phyloP scores from a whole-genome alignment of 1,284 basidiomycete species.

The Cryptococcus maquisensis region DNA sequence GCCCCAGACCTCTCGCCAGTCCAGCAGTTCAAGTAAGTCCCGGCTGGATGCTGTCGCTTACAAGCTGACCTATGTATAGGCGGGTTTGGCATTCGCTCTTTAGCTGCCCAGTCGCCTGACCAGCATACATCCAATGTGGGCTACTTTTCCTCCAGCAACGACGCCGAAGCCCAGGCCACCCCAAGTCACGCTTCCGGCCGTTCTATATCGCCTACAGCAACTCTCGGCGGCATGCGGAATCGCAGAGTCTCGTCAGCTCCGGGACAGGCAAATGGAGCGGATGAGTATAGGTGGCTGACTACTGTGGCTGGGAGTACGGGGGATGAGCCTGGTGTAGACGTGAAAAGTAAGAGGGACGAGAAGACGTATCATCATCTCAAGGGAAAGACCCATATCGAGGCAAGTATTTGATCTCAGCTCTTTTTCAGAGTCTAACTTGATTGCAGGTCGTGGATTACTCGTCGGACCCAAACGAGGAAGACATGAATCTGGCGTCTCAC shows the following conservation, averaged over 20 bases:
- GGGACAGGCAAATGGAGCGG: background rate
- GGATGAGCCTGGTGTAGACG: constrained; percentile 49
- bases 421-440: background rate
- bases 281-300: constrained; percentile 33
- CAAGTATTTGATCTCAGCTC: constrained; percentile 10
- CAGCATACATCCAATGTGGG: too few species aligned
- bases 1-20: too few species aligned
- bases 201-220: background rate
- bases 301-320: constrained; percentile 39
- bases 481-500: constrained; percentile 39
- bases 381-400: constrained; percentile 30
- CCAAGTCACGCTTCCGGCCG: too few species aligned
- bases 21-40: too few species aligned
- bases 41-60: too few species aligned
- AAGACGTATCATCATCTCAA: constrained; percentile 39
- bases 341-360: constrained; percentile 39
- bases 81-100: too few species aligned
- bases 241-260: background rate
- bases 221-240: background rate
- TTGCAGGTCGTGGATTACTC: constrained; percentile 45
- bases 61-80: too few species aligned
- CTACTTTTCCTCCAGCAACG: too few species aligned
- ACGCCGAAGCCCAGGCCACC: too few species aligned
- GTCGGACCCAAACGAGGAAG: constrained; percentile 34
- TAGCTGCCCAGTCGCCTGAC: too few species aligned